Evolutionary conservation across 1,284 basidiomycete genomes (phyloP), one percentile per base, ranked within the genome.

Genomic region (Malassezia psittaci): DNA sequence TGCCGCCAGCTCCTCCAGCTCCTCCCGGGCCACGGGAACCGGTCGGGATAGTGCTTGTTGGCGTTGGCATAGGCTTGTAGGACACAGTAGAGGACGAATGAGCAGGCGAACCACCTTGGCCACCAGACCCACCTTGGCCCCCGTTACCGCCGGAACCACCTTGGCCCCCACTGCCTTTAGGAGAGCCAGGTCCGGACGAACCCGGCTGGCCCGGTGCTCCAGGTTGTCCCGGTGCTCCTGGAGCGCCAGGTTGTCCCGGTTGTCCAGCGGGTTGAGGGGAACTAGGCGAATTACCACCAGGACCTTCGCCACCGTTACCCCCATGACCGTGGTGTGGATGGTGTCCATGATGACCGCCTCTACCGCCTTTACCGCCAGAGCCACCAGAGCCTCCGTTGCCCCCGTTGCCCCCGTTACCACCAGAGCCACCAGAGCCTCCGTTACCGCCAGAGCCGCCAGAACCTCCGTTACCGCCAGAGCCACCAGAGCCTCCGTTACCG

Each of bases 331-430:
- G 40, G 18, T 48, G 12, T 12, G 40, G 32, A 3, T 55, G 59
- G 11, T 52, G 50, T 12, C 38, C 46, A 18, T 59, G 54, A 12
- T 49, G 38, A 19, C 52, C 37, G 5, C 49, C 49, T n/a, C n/a
- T n/a, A n/a, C n/a, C n/a, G n/a, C n/a, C n/a, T n/a, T n/a, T n/a
- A n/a, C 61, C 57, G 5, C 51, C 51, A 32, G 43, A 36, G 33
- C 49, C 49, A 5, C 49, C 49, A 44, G 24, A 29, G 16, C 40
- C 40, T 11, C 38, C 37, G 29, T 24, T 33, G 21, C 52, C 52
- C 2, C 52, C 45, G 2, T 19, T 15, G 13, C 45, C 44, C 5
- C 52, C 46, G 24, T 40, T 24, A 29, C 52, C 52, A 1, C 46
- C 45, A n/a, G 38, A 19, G 34, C 52, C 52, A 1, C 52, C 52